Conservation (phyloP, 768 basidiomycete genomes). For the Sporobolomyces roseus region DNA sequence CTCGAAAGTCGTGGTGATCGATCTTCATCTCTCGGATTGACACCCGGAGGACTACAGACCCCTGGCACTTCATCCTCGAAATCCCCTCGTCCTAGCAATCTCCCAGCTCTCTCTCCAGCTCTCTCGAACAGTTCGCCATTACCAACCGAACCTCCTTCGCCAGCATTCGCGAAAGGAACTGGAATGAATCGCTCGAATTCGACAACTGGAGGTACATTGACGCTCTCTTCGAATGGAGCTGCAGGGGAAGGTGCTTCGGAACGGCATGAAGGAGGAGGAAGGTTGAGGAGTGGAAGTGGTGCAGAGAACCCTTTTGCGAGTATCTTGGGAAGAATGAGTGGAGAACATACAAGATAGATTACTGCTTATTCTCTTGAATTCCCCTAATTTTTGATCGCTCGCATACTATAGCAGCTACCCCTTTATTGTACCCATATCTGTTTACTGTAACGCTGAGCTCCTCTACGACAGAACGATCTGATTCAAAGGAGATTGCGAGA, state of each 20-base stretch:
- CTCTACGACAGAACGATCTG: too few species aligned
- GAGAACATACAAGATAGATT: constrained; percentile 5
- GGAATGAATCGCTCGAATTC: constrained; percentile 26
- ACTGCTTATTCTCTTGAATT: too few species aligned
- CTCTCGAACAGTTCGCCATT: not conserved
- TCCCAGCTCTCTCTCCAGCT: not conserved
- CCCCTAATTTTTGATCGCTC: too few species aligned
- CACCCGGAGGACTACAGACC: not conserved
- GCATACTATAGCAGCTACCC: not conserved
- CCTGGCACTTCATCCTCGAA: not conserved
- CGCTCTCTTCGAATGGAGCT: constrained; percentile 1
- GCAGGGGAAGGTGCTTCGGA: not conserved
- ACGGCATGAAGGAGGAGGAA: not conserved
- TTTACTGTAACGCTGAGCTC: too few species aligned
- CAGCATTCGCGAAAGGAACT: constrained; percentile 34
- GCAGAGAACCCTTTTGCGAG: constrained; percentile 17
- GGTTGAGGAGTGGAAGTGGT: not conserved
- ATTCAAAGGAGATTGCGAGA: too few species aligned
- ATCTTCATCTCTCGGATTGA: not conserved
- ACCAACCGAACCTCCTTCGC: constrained; percentile 5
- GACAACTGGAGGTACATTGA: not conserved
- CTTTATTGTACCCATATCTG: too few species aligned
- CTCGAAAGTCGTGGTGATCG: not conserved
- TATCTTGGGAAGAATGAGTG: constrained; percentile 24
- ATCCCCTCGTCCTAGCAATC: not conserved